phyloP scores from a whole-genome alignment of 2,329 filamentous ascomycete species.

The Elsinoe ampelina region DNA sequence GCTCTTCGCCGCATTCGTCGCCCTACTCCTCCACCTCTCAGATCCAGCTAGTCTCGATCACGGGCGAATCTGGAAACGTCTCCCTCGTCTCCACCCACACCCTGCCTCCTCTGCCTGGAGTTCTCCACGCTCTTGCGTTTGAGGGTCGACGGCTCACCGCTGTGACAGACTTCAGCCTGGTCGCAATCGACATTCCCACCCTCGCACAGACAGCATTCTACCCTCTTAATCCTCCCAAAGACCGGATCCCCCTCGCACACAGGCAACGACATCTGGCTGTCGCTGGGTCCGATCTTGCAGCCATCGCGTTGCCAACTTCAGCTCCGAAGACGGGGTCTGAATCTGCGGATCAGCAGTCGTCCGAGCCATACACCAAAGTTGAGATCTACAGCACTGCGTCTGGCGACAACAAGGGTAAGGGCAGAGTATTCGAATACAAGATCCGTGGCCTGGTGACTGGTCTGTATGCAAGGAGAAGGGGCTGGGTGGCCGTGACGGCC shows the following conservation, averaged over 20 bases:
- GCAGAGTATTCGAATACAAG: neutral
- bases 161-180: constrained; percentile 60
- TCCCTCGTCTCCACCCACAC: constrained; percentile 51
- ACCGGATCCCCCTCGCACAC: constrained; percentile 57
- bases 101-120: constrained; percentile 38
- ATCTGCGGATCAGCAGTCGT: constrained; percentile 9
- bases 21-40: constrained; percentile 44
- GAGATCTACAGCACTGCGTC: neutral
- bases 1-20: constrained; percentile 51
- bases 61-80: constrained; percentile 23
- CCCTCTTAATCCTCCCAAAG: constrained; percentile 39
- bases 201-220: constrained; percentile 64
- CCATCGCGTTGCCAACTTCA: neutral
- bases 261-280: constrained; percentile 36
- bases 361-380: constrained; percentile 24
- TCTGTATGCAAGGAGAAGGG: neutral
- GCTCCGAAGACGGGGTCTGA: neutral
- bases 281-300: neutral
- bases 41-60: constrained; percentile 65
- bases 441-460: constrained; percentile 1
- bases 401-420: neutral
- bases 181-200: constrained; percentile 75
- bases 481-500: neutral
- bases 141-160: constrained; percentile 66
- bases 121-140: constrained; percentile 57